Evolutionary conservation across 192 early-diverging fungal genomes (phyloP).

Genomic region (Entophlyctis luteolus): DNA sequence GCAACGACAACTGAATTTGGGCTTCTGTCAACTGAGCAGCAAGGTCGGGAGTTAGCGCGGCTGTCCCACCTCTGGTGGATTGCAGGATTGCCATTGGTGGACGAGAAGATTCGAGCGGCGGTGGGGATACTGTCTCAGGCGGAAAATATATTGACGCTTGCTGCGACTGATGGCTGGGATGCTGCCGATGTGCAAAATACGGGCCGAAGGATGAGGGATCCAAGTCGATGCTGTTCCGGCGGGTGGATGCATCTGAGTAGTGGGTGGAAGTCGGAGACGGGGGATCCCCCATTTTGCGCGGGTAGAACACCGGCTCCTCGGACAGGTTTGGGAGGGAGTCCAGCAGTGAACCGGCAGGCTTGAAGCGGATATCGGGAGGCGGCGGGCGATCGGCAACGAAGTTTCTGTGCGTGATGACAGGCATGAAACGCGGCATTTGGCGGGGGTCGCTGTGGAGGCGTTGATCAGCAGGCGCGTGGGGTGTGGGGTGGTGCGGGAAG

Average conservation of each 20-base stretch:
- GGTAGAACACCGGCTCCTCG: no score
- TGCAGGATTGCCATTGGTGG: no score
- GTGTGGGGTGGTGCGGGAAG: no score
- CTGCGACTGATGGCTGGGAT: background rate
- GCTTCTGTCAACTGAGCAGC: conserved; percentile 9
- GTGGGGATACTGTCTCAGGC: background rate
- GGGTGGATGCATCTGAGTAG: background rate
- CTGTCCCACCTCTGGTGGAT: conserved; percentile 21
- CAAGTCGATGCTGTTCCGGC: conserved; percentile 11
- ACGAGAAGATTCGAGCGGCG: background rate
- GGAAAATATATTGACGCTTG: background rate
- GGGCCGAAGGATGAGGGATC: background rate
- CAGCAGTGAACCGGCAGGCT: no score
- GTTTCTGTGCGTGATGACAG: no score
- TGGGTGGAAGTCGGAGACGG: background rate
- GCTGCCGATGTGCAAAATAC: background rate
- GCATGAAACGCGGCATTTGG: no score
- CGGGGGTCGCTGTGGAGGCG: no score
- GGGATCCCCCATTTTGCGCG: no score
- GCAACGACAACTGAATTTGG: conserved; percentile 4
- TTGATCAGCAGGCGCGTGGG: no score
- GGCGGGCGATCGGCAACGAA: no score
- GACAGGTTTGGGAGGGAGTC: no score
- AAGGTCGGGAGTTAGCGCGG: conserved; percentile 3
- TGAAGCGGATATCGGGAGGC: no score